Base-by-base conservation (phyloP, 2,329 filamentous ascomycete species). In the Coniochaeta sp. region DNA sequence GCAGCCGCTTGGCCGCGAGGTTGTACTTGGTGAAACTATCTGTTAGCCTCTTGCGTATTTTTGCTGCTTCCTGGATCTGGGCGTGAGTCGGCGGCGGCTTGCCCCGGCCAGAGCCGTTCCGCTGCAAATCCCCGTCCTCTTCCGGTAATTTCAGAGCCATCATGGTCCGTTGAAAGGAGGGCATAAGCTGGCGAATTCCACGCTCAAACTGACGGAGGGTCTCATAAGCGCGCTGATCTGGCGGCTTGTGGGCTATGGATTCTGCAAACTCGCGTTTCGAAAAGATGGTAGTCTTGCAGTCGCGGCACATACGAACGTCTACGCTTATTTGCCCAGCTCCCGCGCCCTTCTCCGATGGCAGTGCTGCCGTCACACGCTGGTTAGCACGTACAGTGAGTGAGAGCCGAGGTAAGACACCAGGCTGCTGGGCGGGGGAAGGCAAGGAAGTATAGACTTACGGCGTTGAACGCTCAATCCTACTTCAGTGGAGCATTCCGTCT, bases 1-100 rank as follows among this genome's bases (percentile, higher is more conserved):
- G 86, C 60, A 97, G 85, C 3, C 92, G 84, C 64, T 89, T 87
- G 3, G 92, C 91, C 0, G 91, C 91, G 3, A 85, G 78, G 67
- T 96, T 90, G 71, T 96, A 96, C 68, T 96, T 93, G 12, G 87
- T 83, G 68, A 97, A 96, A 9, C 91, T 89, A 67, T 96, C 93
- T 61, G 91, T 93, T 1, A 97, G 80, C 24, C 92, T 84, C 72
- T 91, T 96, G n/a, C 93, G 88, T 12, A 96, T 89, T 73, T 95
- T 96, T 52, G 89, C 88, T 0, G 93, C 93, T 67, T 96, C 92
- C 59, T 90, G 83, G 52, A 96, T 86, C 70, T 96, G 90, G 6
- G 85, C 79, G 8, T 81, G 81, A 1, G 77, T 82, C 0, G 82
- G 79, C 0, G 81, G 77, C 1, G 79, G 75, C 26, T 72, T 75